These are phyloP conservation scores for Chenopodium berlandieri DNA, from an alignment of 148 eudicot genomes.

Conservation along the genomic window DNA sequence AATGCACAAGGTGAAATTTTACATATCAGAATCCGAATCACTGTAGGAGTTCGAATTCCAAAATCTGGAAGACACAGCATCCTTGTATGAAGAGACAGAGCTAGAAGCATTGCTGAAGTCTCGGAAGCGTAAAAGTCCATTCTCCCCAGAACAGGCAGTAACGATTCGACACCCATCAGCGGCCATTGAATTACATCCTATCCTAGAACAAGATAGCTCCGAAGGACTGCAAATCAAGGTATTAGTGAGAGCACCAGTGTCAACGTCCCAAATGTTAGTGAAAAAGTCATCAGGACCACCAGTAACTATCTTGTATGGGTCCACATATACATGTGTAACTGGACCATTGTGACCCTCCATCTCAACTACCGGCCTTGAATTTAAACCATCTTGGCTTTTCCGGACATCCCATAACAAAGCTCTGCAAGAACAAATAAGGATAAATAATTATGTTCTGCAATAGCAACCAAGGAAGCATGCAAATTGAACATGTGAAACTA, in stretches of 20 bases:
- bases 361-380: slow-evolving; percentile 36
- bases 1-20: not conserved
- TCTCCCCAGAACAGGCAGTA: slow-evolving; percentile 39
- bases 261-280: slow-evolving; percentile 53
- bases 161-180: slow-evolving; percentile 55
- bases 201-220: slow-evolving; percentile 6
- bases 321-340: slow-evolving; percentile 58
- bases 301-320: slow-evolving; percentile 57
- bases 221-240: slow-evolving; percentile 34
- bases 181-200: slow-evolving; percentile 60
- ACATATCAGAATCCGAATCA: slow-evolving; percentile 38
- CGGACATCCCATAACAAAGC: slow-evolving; percentile 75
- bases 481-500: not conserved
- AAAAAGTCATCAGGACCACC: slow-evolving; percentile 46
- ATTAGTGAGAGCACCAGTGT: slow-evolving; percentile 44
- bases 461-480: not conserved
- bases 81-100: slow-evolving; percentile 24
- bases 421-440: slow-evolving; percentile 34
- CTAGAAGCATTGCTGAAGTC: slow-evolving; percentile 51
- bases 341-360: slow-evolving; percentile 61
- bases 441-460: not conserved
- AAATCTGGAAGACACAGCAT: slow-evolving; percentile 43
- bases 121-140: slow-evolving; percentile 42
- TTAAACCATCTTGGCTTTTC: slow-evolving; percentile 33
- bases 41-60: slow-evolving; percentile 39